Conservation (phyloP, 139 green algal species). For the Ettlia oleoabundans region DNA sequence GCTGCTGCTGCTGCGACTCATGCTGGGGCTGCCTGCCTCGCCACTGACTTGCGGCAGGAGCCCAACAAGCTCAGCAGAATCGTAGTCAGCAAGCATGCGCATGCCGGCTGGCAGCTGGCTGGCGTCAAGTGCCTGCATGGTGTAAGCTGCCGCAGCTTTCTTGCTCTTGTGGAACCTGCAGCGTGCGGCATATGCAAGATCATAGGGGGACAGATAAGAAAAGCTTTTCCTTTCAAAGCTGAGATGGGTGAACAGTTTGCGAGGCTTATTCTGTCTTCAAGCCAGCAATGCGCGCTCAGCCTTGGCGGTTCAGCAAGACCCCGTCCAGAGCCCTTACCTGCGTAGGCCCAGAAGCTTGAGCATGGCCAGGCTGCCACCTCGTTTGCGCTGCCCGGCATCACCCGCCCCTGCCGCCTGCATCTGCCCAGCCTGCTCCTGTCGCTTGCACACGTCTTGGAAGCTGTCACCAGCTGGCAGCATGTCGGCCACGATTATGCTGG, state of each 20-base stretch:
- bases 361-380: neutral
- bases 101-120: too few species aligned
- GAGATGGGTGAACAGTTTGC: neutral
- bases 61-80: neutral
- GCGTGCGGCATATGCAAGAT: too few species aligned
- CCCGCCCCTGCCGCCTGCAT: neutral
- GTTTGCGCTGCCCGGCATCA: neutral
- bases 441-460: constrained; percentile 34
- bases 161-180: too few species aligned
- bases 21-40: neutral
- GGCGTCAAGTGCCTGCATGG: too few species aligned
- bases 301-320: too few species aligned
- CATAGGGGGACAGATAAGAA: too few species aligned
- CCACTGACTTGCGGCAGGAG: neutral
- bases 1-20: constrained; percentile 5
- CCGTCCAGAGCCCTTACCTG: too few species aligned
- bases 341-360: neutral
- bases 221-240: too few species aligned
- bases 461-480: constrained; percentile 57
- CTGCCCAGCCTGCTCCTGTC: neutral
- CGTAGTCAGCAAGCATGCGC: neutral
- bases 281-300: too few species aligned
- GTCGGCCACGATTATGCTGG: constrained; percentile 81
- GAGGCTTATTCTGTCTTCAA: neutral
- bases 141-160: neutral